Evolutionary conservation across 441 rosid species (phyloP), one percentile per base, ranked within the genome.

Genomic region (Cnidoscolus chayamansa): DNA sequence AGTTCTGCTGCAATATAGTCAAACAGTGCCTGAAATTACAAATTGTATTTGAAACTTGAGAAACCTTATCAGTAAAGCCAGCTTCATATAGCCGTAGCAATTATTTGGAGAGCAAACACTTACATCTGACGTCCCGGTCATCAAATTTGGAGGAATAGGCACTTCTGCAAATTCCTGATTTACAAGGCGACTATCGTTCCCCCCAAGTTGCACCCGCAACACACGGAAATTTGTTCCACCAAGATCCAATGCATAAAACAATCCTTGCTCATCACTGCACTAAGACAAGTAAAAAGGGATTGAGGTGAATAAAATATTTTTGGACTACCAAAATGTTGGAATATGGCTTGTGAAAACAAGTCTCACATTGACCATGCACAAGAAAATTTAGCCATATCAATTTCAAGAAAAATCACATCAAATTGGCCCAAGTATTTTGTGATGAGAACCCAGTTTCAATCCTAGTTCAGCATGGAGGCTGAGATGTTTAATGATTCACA

Each of bases 221-320:
- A 95, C 94, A 30, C 98, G 97, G 80, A 95, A 95, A 78, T 95
- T 95, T 47, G 99, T 91, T 54, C 99, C 99, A 4, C 99, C 99
- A 56, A 95, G 89, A 74, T 95, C 99, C 88, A 95, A 75, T 30
- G 98, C 99, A 78, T 95, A 95, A 67, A 83, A 95, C 76, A 88
- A 67, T 53, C 99, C 99, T 37, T 83, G 74, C 85, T 93, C 98
- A 50, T 89, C 84, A 72, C 99, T 93, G 79, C 47, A 56, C 66
- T 31, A 65, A 40, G 57, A 78, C 19, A 32, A 68, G 37, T 0
- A 43, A 40, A 50, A 43, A 6, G 19, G 53, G 58, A 57, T 67
- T 10, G 20, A 59, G 56, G 54, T 49, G 10, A 43, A 35, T 16
- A 62, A 60, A 65, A 58, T 47, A 7, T 43, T 68, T 31, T 17